A percentile compares a stretch with the other conserved stretches of the same genome.
phyloP scores from a whole-genome alignment of 768 basidiomycete genomes.

The Lentinula edodes region DNA sequence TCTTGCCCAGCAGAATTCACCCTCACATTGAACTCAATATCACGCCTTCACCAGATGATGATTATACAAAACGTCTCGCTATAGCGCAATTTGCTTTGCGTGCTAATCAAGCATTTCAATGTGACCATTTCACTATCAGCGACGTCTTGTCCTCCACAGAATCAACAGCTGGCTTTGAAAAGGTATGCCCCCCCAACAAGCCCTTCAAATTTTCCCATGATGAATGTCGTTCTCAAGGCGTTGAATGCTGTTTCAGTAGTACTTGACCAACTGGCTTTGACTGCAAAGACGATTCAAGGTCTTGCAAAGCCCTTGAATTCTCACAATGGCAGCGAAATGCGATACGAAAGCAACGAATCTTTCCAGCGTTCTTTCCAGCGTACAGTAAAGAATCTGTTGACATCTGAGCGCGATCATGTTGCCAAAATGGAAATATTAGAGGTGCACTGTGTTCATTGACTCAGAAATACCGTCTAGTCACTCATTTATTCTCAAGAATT shows the following conservation, averaged over 20 bases:
- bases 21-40: background rate
- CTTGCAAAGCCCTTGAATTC: background rate
- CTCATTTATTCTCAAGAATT: background rate
- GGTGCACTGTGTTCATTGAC: background rate
- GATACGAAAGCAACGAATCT: background rate
- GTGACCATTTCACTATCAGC: background rate
- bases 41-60: background rate
- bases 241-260: conserved; percentile 1
- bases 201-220: background rate
- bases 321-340: background rate
- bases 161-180: background rate
- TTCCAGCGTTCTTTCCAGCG: background rate
- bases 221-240: background rate
- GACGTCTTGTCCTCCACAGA: background rate
- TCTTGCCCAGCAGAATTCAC: background rate
- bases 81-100: conserved; percentile 3
- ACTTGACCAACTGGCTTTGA: background rate
- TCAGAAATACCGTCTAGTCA: background rate
- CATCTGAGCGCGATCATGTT: conserved; percentile 1
- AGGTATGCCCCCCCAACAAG: background rate
- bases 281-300: background rate
- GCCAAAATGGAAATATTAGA: conserved; percentile 1
- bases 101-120: background rate
- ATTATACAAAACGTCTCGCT: background rate
- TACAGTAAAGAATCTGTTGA: background rate